Conservation (phyloP, 805 yeast species). For the Yamadazyma sp. region DNA sequence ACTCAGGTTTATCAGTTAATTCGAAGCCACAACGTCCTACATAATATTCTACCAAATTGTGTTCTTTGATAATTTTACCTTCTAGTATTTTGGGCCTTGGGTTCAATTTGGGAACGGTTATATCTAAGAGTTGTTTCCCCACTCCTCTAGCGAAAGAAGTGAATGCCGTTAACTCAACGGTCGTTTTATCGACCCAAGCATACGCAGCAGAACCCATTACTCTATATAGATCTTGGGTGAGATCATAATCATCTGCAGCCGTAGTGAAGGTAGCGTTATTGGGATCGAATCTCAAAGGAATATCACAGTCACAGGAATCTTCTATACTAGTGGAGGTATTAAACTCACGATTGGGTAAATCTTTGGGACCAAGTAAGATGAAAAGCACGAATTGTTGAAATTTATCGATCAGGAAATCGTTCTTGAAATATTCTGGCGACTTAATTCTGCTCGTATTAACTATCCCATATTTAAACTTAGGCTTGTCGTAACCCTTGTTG, state of each 20-base stretch:
- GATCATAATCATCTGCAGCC: conserved; percentile 16
- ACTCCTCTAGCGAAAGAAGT: conserved; percentile 48
- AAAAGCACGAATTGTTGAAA: conserved; percentile 16
- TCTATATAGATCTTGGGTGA: conserved; percentile 19
- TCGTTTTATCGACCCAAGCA: conserved; percentile 3
- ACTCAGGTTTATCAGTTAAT: conserved; percentile 19
- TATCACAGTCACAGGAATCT: conserved; percentile 23
- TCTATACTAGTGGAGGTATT: conserved; percentile 16
- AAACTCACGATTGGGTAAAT: conserved; percentile 25
- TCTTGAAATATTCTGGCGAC: conserved; percentile 14
- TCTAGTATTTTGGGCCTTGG: conserved; percentile 14
- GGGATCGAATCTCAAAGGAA: conserved; percentile 22
- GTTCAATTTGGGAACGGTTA: neutral
- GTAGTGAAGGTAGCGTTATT: conserved; percentile 12
- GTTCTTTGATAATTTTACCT: conserved; percentile 49
- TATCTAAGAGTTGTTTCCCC: conserved; percentile 26
- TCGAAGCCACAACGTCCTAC: conserved; percentile 36
- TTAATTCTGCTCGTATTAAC: conserved; percentile 43
- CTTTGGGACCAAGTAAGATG: conserved; percentile 26
- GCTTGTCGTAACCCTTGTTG: conserved; percentile 51
- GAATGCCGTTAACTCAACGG: conserved; percentile 46
- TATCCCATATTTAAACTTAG: conserved; percentile 40
- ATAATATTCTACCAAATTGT: conserved; percentile 46
- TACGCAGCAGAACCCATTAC: conserved; percentile 26
- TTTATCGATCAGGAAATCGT: conserved; percentile 24